These are phyloP conservation scores for Xylogone sp. DNA, from an alignment of 2,329 filamentous ascomycete species.

Conservation along the genomic window DNA sequence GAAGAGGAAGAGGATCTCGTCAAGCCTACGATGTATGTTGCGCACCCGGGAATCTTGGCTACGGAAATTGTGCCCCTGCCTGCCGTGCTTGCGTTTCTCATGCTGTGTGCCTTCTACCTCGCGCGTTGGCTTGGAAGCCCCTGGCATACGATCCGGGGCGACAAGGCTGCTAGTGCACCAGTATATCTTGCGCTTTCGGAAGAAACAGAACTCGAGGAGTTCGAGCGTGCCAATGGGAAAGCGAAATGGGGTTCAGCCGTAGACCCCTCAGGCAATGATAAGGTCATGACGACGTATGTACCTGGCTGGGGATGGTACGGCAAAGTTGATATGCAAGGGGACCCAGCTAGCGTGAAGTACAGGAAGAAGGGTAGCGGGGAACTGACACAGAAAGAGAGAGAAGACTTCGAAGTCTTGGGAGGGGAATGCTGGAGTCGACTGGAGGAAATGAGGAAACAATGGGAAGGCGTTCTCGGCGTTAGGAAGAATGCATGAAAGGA, in stretches of 20 bases:
- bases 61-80: constrained; percentile 77
- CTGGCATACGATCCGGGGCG: constrained; percentile 79
- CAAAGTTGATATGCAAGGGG: constrained; percentile 45
- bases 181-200: constrained; percentile 74
- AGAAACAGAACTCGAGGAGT: constrained; percentile 56
- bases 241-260: constrained; percentile 84
- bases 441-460: constrained; percentile 65
- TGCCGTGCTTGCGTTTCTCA: constrained; percentile 64
- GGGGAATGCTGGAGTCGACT: constrained; percentile 63
- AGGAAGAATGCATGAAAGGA: constrained; percentile 2
- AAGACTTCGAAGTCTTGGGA: constrained; percentile 60
- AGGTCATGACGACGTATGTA: constrained; percentile 75
- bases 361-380: constrained; percentile 56
- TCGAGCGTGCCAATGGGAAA: constrained; percentile 37
- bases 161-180: constrained; percentile 71
- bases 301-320: constrained; percentile 80
- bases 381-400: constrained; percentile 56
- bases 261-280: constrained; percentile 51
- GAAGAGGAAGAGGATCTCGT: constrained; percentile 20
- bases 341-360: constrained; percentile 49
- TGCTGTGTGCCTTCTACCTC: constrained; percentile 65
- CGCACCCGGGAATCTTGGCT: constrained; percentile 82
- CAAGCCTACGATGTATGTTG: constrained; percentile 68
- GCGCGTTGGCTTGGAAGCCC: constrained; percentile 77
- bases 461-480: constrained; percentile 44